Evolutionary conservation across 495 filamentous ascomycete species (phyloP).

Genomic region (Tuber indicum): DNA sequence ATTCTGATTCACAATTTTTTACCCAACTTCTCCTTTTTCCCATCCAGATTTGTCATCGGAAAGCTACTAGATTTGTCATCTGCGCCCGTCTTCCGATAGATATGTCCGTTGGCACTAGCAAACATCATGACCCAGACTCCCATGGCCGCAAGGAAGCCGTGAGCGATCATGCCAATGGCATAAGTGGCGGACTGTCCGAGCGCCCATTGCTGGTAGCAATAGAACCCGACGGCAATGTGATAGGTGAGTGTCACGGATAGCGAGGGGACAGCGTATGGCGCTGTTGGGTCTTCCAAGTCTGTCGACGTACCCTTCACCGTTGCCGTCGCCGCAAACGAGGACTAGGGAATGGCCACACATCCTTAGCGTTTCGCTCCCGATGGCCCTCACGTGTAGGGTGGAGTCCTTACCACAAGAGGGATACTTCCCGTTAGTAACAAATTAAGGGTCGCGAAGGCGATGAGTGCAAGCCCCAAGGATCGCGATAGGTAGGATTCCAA

Average conservation of each 20-base stretch:
- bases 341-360: slow-evolving; percentile 24
- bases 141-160: slow-evolving; percentile 52
- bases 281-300: slow-evolving; percentile 50
- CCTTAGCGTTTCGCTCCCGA: not conserved
- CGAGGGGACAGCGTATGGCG: slow-evolving; percentile 63
- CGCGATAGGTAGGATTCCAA: slow-evolving; percentile 73
- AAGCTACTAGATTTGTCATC: slow-evolving; percentile 75
- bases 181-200: slow-evolving; percentile 51
- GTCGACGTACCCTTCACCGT: slow-evolving; percentile 37
- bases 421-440: slow-evolving; percentile 68
- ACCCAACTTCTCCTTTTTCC: slow-evolving; percentile 53
- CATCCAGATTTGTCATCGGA: slow-evolving; percentile 72
- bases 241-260: slow-evolving; percentile 60
- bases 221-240: slow-evolving; percentile 59
- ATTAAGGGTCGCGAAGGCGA: slow-evolving; percentile 59
- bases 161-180: slow-evolving; percentile 51
- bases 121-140: slow-evolving; percentile 74
- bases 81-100: slow-evolving; percentile 64
- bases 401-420: slow-evolving; percentile 51
- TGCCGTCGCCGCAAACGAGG: slow-evolving; percentile 41
- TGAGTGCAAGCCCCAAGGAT: slow-evolving; percentile 57
- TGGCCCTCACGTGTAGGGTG: slow-evolving; percentile 18
- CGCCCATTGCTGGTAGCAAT: slow-evolving; percentile 61
- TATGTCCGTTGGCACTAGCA: slow-evolving; percentile 55
- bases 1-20: slow-evolving; percentile 42